These are phyloP conservation scores for Cymbopogon flexuosus DNA, from an alignment of 202 grass and related monocot species.

Conservation along the genomic window DNA sequence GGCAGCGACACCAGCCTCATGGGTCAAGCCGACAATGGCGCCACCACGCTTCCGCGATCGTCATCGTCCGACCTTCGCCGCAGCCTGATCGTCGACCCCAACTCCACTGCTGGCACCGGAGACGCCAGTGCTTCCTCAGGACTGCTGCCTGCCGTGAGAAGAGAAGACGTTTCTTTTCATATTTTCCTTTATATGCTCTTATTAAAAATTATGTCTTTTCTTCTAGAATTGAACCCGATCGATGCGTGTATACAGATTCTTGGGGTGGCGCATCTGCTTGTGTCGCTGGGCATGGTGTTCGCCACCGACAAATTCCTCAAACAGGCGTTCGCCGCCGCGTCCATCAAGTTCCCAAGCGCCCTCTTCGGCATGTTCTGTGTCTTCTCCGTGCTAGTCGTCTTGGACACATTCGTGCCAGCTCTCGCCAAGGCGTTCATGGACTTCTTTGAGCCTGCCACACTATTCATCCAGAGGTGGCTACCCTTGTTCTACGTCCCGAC, in stretches of 20 bases:
- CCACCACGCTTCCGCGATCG: not conserved
- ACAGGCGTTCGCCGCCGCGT: conserved; percentile 62
- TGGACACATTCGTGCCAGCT: conserved; percentile 52
- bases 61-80: not conserved
- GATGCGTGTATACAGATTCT: conserved; percentile 1
- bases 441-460: conserved; percentile 75
- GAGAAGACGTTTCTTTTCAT: not conserved
- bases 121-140: not conserved
- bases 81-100: conserved; percentile 6
- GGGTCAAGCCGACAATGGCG: not conserved
- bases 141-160: conserved; percentile 24
- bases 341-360: conserved; percentile 87
- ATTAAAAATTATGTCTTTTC: not conserved
- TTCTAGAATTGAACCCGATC: not conserved
- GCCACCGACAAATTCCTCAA: conserved; percentile 66
- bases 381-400: conserved; percentile 62
- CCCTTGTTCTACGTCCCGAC: conserved; percentile 89
- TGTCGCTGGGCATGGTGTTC: conserved; percentile 68
- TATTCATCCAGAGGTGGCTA: conserved; percentile 91
- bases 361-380: conserved; percentile 93
- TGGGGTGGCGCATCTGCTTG: conserved; percentile 38
- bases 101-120: conserved; percentile 2
- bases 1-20: not conserved
- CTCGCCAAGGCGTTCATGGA: conserved; percentile 49
- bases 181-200: not conserved